Base-by-base conservation (phyloP, 2,329 filamentous ascomycete species). In the Cladosporium halotolerans region DNA sequence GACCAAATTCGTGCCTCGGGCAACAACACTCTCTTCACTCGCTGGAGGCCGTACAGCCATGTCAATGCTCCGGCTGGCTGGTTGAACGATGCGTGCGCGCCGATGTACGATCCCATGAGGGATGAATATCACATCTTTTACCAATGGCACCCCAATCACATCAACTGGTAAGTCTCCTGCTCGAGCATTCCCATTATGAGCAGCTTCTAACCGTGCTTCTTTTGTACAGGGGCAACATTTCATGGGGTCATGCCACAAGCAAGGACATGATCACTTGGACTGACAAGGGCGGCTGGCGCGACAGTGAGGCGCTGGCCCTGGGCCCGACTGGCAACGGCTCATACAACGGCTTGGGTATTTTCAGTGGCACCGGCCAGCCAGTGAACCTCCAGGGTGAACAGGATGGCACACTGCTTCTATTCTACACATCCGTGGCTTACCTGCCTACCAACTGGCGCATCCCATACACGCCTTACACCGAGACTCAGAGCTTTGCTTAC, bases 121-220 rank as follows among this genome's bases (percentile, higher is more conserved):
- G 72, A 74, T 31, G 64, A 64, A 2, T 82, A 80, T 55, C 78
- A 81, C 57, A 59, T 80, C 7, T 76, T 76, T 60, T 81, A 77
- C 61, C 78, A 81, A 62, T 79, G 71, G 68, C 70, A 76, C 59
- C 73, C 73, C 1, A 64, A 76, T 45, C 73, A 76, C 54, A 68
- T 75, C 58, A 72, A 73, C 55, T 75, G 73, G 72, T 73, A 38
- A 44, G 48, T 16, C 11, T 14, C n/a, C 13, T 16, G 34, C n/a
- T 14, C 11, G 8, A n/a, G 4, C n/a, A 8, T 39, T 14, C 2
- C 8, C n/a, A 11, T n/a, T n/a, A 3, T 14, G 10, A 6, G 10
- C 4, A 8, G n/a, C n/a, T 39, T 39, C 36, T 39, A 11, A 39
- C 36, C 16, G 16, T 39, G 11, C 3, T 14, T 14, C 16, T 14